Conservation (phyloP, 2,329 filamentous ascomycete genomes). For the Nemania sp. region DNA sequence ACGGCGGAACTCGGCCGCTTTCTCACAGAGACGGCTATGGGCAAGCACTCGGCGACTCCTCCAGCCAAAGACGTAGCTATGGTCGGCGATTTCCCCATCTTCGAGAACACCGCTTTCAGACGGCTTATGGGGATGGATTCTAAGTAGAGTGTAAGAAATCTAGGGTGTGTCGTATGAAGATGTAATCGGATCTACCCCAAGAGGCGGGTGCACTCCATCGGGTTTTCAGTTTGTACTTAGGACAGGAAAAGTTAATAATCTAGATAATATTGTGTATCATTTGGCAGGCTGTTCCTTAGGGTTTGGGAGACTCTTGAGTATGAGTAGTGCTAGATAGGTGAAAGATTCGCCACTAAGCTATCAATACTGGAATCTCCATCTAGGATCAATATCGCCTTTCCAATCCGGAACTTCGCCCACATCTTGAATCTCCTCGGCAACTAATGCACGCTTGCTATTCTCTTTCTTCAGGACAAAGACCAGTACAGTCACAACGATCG, state of each 20-base stretch:
- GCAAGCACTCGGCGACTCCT: slow-evolving; percentile 37
- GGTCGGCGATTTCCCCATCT: slow-evolving; percentile 38
- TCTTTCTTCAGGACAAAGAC: slow-evolving; percentile 59
- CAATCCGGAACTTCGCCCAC: slow-evolving; percentile 58
- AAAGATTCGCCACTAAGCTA: too few species aligned
- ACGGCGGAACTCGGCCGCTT: slow-evolving; percentile 50
- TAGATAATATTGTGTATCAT: too few species aligned
- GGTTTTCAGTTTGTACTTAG: too few species aligned
- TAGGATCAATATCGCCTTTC: slow-evolving; percentile 63
- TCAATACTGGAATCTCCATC: slow-evolving; percentile 68
- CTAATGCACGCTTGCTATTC: slow-evolving; percentile 56
- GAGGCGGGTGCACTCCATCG: too few species aligned
- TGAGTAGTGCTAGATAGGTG: not conserved
- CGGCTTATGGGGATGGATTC: slow-evolving; percentile 28
- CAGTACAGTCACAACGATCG: slow-evolving; percentile 54
- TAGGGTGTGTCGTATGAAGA: not conserved
- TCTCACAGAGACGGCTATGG: slow-evolving; percentile 51
- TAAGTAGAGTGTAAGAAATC: slow-evolving; percentile 9
- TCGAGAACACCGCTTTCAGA: slow-evolving; percentile 38
- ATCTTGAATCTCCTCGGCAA: slow-evolving; percentile 50
- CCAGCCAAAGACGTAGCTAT: slow-evolving; percentile 32
- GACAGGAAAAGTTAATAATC: too few species aligned
- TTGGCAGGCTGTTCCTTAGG: too few species aligned
- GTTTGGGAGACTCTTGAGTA: too few species aligned
- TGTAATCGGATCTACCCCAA: not conserved